Evolutionary conservation across 2,329 filamentous ascomycete genomes (phyloP), one percentile per base, ranked within the genome.

Genomic region (Calonectria crousiana): DNA sequence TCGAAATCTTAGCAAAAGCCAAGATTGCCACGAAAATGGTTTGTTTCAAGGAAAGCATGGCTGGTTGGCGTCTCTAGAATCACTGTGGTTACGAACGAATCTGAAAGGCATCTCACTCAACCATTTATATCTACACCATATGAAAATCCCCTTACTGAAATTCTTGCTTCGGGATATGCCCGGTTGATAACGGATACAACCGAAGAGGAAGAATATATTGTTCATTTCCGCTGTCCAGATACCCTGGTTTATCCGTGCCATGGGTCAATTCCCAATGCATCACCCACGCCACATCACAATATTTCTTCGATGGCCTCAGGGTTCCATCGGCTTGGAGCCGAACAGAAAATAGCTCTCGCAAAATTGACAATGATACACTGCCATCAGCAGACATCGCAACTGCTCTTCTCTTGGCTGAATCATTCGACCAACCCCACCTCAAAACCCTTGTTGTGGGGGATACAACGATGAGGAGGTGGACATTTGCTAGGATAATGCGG

Each of bases 371-470:
- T 62, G 34, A 20, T 28, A 41, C 56, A 36, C 14, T 62, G 23
- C 56, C 56, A 62, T 41, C 56, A 20, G 56, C 34, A 30, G 52
- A n/a, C 36, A 5, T 23, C 5, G n/a, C 13, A 41, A 62, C 36
- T 10, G 13, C 36, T 38, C 28, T 56, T 16, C 38, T 23, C 38
- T 20, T 62, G 56, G 34, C 28, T 23, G 13, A 62, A 62, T 28
- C 36, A 38, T 62, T 62, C 36, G 23, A 62, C n/a, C 34, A 62
- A 62, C 56, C 34, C 56, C 56, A 62, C 56, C 38, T 60, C 56
- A 26, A 38, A 62, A 62, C 23, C 56, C 56, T 62, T 62, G 56
- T 36, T 62, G 56, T 10, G 34, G 34, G 34, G 56, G 56, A 62
- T 28, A 62, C 34, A 62, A 30, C 26, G 14, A 41, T 41, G 56